Evolutionary conservation across 495 filamentous ascomycete species (phyloP).

Genomic region (Penicillium arizonense): DNA sequence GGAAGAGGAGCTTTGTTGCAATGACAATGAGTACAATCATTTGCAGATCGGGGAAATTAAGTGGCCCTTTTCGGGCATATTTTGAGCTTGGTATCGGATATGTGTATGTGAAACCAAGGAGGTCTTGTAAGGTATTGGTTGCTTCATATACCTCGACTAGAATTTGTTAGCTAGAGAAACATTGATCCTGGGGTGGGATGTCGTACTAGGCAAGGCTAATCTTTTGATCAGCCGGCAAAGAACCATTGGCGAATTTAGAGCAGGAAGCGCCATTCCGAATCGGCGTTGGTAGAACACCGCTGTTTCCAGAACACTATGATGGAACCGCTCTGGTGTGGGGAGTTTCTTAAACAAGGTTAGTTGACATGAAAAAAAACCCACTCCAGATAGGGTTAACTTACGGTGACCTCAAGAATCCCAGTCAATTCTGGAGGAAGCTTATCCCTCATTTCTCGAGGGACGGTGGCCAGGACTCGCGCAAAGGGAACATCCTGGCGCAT

Average conservation of each 20-base stretch:
- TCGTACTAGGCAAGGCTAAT: conserved; percentile 74
- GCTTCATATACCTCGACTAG: conserved; percentile 69
- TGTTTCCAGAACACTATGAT: conserved; percentile 59
- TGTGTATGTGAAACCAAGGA: conserved; percentile 56
- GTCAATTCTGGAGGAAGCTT: conserved; percentile 61
- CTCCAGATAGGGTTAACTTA: conserved; percentile 24
- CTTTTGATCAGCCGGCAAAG: conserved; percentile 68
- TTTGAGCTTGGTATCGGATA: conserved; percentile 43
- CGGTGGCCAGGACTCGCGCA: conserved; percentile 34
- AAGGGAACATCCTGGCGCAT: conserved; percentile 47
- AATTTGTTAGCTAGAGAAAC: conserved; percentile 8
- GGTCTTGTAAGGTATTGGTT: conserved; percentile 54
- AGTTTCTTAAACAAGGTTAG: conserved; percentile 26
- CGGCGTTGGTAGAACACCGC: conserved; percentile 60
- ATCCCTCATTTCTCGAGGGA: conserved; percentile 68
- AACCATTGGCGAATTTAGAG: conserved; percentile 65
- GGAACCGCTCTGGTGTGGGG: conserved; percentile 56
- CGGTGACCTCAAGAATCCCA: conserved; percentile 53
- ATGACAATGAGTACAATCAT: conserved; percentile 72
- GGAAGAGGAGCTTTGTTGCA: conserved; percentile 73
- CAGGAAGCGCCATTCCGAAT: conserved; percentile 69
- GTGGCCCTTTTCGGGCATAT: conserved; percentile 25
- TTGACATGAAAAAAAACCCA: not conserved
- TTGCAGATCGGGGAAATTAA: conserved; percentile 67
- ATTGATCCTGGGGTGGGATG: not conserved